Evolutionary conservation across 257 asterid species (phyloP), one percentile per base, ranked within the genome.

Genomic region (Solanum boliviense): DNA sequence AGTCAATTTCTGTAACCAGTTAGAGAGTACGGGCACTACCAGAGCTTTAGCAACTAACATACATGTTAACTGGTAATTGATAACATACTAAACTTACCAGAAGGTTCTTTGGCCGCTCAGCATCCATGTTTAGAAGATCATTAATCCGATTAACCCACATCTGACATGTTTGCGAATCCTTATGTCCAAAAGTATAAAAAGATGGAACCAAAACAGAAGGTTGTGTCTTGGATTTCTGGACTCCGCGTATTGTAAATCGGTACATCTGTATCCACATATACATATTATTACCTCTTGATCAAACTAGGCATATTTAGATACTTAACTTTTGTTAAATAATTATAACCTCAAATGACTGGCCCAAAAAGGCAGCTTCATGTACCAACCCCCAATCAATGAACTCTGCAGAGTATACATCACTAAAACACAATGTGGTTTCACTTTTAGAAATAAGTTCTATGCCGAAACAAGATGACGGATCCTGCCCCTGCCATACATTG

Each of bases 61-160:
- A 31, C 35, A 32, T 32, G 87, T 32, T 21, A 41, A 78, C 31
- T 73, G 36, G 27, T 52, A 46, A 68, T 13, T 32, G 32, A 73
- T 62, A 70, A 44, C 75, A 32, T 87, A n/a, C 38, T n/a, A 87
- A 82, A 89, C 94, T 81, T 95, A 97, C 99, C 97, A 97, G 88
- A 88, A 97, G 98, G 92, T 87, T 93, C 92, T 93, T 95, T 46
- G 99, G 99, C 87, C 97, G 89, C 89, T 89, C 91, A 84, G 89
- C 87, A 44, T 95, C 95, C 90, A 88, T 82, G 21, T 91, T 48
- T 23, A 96, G 85, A 90, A 84, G 89, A 87, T 89, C 88, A 87
- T 87, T 91, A 35, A 97, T 93, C 88, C 87, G 93, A 89, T 91
- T 85, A 85, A 92, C 95, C 99, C 99, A 97, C 85, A 88, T 89